These are phyloP conservation scores for Pseudotsuga menziesii DNA, from an alignment of 75 land plant species.

Conservation along the genomic window DNA sequence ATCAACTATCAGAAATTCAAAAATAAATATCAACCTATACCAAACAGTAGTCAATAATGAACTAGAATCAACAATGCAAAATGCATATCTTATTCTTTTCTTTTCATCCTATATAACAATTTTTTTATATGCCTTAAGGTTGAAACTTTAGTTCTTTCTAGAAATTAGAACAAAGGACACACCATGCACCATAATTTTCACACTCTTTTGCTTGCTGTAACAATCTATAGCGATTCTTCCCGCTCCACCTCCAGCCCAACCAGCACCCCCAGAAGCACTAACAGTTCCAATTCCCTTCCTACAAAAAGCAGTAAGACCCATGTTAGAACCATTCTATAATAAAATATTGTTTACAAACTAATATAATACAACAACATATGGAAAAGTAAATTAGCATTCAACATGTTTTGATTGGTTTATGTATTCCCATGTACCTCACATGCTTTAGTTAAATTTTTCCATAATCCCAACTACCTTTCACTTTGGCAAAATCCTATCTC, in stretches of 20 bases:
- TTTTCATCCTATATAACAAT: too few relatives aligned
- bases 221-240: conserved; percentile 84
- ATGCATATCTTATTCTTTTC: too few relatives aligned
- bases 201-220: conserved; percentile 19
- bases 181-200: conserved; percentile 14
- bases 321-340: neutral
- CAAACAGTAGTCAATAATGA: too few relatives aligned
- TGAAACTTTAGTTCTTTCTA: too few relatives aligned
- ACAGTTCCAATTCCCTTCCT: conserved; percentile 86
- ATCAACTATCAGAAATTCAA: too few relatives aligned
- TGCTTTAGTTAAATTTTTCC: neutral
- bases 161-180: neutral
- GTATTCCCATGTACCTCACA: neutral
- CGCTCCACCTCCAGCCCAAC: conserved; percentile 94
- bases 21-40: too few relatives aligned
- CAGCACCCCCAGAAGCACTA: conserved; percentile 92
- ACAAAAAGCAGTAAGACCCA: neutral
- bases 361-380: neutral
- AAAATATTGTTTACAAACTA: neutral
- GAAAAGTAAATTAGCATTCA: neutral
- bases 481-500: neutral
- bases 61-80: too few relatives aligned
- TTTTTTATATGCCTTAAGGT: too few relatives aligned
- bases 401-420: neutral
- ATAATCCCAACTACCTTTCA: neutral